A percentile compares a stretch with the other conserved stretches of the same genome.
These are phyloP conservation scores for Globisporangium barbulae DNA, from an alignment of 352 stramenopile genomes.

Conservation along the genomic window DNA sequence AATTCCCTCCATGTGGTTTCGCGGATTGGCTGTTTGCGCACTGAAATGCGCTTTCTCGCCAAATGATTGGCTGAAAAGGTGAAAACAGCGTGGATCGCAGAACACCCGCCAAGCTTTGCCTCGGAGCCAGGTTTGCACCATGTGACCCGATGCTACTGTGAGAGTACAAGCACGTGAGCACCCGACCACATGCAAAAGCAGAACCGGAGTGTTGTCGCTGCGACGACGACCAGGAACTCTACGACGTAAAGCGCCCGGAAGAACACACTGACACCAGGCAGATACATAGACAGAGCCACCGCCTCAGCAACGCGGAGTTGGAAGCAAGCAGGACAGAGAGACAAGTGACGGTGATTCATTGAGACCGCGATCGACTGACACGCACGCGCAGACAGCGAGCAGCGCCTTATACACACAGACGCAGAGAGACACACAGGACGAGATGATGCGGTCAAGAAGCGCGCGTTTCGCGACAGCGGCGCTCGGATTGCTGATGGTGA, in stretches of 20 bases:
- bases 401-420: neutral
- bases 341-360: neutral
- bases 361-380: neutral
- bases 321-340: neutral
- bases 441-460: neutral
- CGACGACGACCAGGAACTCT: neutral
- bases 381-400: neutral
- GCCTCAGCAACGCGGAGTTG: neutral
- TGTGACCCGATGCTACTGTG: neutral
- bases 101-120: neutral
- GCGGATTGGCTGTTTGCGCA: constrained; percentile 2
- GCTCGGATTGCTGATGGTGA: neutral
- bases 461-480: neutral
- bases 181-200: neutral
- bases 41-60: neutral
- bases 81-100: constrained; percentile 6
- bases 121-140: neutral
- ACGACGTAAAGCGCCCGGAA: neutral
- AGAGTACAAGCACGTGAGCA: neutral
- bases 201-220: neutral
- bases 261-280: neutral
- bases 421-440: neutral
- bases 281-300: neutral
- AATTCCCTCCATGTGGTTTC: neutral
- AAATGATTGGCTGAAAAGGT: constrained; percentile 5